Evolutionary conservation across 2,329 filamentous ascomycete genomes (phyloP).

Genomic region (Orbilia blumenaviensis): DNA sequence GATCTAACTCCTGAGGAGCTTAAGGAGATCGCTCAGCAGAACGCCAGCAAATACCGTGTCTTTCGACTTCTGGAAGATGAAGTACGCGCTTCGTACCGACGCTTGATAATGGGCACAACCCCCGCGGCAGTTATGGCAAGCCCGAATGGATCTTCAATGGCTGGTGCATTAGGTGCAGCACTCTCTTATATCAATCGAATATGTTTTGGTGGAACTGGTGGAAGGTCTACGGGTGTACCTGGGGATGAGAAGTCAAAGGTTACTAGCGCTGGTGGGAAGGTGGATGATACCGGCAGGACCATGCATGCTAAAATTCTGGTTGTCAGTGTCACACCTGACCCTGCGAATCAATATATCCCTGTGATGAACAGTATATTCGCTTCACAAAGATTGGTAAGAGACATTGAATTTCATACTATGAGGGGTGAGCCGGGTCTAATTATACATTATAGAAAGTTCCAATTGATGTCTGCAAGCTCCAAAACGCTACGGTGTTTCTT

Average conservation of each 20-base stretch:
- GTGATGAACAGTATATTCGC: conserved; percentile 99
- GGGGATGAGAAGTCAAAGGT: conserved; percentile 60
- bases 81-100: conserved; percentile 76
- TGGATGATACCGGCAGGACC: conserved; percentile 56
- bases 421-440: no score
- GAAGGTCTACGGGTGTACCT: conserved; percentile 57
- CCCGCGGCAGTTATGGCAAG: conserved; percentile 71
- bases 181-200: conserved; percentile 90
- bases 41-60: conserved; percentile 85
- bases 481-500: conserved; percentile 86
- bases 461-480: conserved; percentile 88
- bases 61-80: conserved; percentile 87
- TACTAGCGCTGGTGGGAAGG: conserved; percentile 55
- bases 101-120: conserved; percentile 76
- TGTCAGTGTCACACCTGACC: conserved; percentile 85
- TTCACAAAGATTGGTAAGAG: conserved; percentile 70
- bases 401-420: no score
- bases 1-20: conserved; percentile 64
- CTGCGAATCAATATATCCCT: conserved; percentile 90
- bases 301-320: conserved; percentile 86
- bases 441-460: conserved; percentile 72
- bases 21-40: conserved; percentile 50
- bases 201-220: conserved; percentile 70
- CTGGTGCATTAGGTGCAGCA: conserved; percentile 88
- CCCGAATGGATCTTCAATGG: conserved; percentile 76